Evolutionary conservation across 2,329 filamentous ascomycete genomes (phyloP), one percentile per base, ranked within the genome.

Genomic region (Fonsecaea multimorphosa): DNA sequence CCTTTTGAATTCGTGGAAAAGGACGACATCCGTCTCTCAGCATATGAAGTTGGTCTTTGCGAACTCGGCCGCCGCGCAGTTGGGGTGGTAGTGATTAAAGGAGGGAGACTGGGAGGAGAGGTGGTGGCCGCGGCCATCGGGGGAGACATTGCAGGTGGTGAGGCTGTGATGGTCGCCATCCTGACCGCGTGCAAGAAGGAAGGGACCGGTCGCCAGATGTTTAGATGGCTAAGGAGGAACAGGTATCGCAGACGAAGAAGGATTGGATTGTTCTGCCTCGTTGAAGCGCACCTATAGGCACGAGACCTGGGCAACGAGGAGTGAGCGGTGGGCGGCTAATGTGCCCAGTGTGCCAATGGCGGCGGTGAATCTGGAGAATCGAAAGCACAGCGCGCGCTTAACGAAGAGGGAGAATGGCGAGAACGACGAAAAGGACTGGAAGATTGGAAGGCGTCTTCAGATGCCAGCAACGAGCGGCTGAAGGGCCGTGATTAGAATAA

Each of bases 21-120:
- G 74, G 92, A 91, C 69, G 93, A 96, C 73, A 96, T 83, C 63
- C 93, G 87, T 76, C 91, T 91, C 79, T 89, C 93, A 69, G 90
- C 89, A 73, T 89, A 91, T 74, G 92, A 91, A 74, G 91, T 92
- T 78, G 91, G 89, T 72, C 88, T 82, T 73, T 89, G 84, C 65
- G 86, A 78, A 73, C 82, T 85, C 74, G 88, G 83, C 76, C 86
- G 85, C 74, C 68, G 68, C 29, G 85, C 87, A 69, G 83, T 78
- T 12, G 81, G 76, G 61, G 79, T 77, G 66, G 63, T 46, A 44
- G 84, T 85, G 64, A 83, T 76, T 59, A 86, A 79, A 44, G 83
- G 83, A 61, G 84, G 80, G 19, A 83, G 74, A 55, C 78, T 73
- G 27, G 80, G 76, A 68, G 77, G 75, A 68, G 75, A 78, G 29